Evolutionary conservation across 306 rosid genomes (phyloP).

Genomic region (Acacia acuminata): DNA sequence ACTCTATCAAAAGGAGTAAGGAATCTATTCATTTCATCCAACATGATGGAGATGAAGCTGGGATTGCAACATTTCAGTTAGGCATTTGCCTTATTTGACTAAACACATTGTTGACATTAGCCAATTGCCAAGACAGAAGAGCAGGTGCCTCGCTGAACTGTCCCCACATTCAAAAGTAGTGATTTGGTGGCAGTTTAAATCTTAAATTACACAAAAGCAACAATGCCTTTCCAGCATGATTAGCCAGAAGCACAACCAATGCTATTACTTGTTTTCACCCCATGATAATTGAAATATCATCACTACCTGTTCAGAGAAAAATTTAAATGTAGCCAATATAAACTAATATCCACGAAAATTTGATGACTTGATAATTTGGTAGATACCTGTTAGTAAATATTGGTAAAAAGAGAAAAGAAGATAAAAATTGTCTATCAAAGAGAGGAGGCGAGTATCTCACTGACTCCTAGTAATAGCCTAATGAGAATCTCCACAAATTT

Average conservation of each 20-base stretch:
- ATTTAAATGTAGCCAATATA: conserved; percentile 2
- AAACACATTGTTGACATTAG: not conserved
- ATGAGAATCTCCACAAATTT: too few species aligned
- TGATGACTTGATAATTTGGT: not conserved
- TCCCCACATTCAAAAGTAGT: not conserved
- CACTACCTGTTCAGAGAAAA: conserved; percentile 1
- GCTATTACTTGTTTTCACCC: conserved; percentile 3
- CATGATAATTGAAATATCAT: not conserved
- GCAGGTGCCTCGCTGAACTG: conserved; percentile 4
- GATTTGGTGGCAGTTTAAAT: not conserved
- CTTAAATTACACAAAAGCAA: not conserved
- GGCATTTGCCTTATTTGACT: not conserved
- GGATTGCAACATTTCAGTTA: not conserved
- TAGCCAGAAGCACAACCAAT: conserved; percentile 3
- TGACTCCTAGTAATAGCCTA: too few species aligned
- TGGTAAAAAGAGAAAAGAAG: too few species aligned
- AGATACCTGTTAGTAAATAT: too few species aligned
- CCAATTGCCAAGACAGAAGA: not conserved
- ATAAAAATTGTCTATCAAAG: too few species aligned
- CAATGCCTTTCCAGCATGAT: not conserved
- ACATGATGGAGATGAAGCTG: not conserved
- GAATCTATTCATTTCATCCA: not conserved
- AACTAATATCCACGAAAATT: conserved; percentile 4
- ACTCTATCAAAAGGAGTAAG: not conserved
- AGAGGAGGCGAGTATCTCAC: too few species aligned